These are phyloP conservation scores for Fusarium keratoplasticum DNA, from an alignment of 2,329 filamentous ascomycete genomes.

Conservation along the genomic window DNA sequence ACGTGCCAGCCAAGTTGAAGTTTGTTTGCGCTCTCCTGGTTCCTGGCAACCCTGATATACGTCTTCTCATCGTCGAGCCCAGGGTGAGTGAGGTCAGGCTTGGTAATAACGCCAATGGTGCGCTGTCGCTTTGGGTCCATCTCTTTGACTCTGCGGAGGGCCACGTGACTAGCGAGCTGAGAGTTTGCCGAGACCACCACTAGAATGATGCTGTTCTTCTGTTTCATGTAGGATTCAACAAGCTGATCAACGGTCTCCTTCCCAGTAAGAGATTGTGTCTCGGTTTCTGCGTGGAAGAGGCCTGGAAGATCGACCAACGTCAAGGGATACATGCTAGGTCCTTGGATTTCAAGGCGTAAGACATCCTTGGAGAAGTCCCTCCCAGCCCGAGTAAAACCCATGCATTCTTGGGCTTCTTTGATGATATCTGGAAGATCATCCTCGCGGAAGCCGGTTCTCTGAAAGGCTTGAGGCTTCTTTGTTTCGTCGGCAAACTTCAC, in stretches of 20 bases:
- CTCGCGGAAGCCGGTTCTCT: slow-evolving; percentile 51
- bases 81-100: slow-evolving; percentile 59
- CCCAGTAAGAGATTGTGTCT: slow-evolving; percentile 47
- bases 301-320: slow-evolving; percentile 69
- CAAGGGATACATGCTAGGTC: slow-evolving; percentile 57
- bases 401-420: slow-evolving; percentile 60
- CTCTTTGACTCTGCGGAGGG: slow-evolving; percentile 57
- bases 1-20: slow-evolving; percentile 64
- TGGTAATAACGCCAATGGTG: slow-evolving; percentile 68
- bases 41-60: slow-evolving; percentile 51
- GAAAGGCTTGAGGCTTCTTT: slow-evolving; percentile 38
- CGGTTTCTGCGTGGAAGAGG: slow-evolving; percentile 49
- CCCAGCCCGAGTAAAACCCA: slow-evolving; percentile 55
- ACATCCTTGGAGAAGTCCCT: slow-evolving; percentile 58
- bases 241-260: slow-evolving; percentile 50
- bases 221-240: slow-evolving; percentile 65
- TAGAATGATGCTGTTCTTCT: slow-evolving; percentile 69
- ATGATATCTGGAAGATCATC: slow-evolving; percentile 62
- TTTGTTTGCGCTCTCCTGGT: slow-evolving; percentile 46
- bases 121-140: slow-evolving; percentile 58
- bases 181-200: slow-evolving; percentile 63
- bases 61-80: slow-evolving; percentile 53
- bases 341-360: slow-evolving; percentile 59
- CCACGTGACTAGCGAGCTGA: slow-evolving; percentile 63
- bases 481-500: slow-evolving; percentile 52